Conservation (phyloP, 2,329 filamentous ascomycete genomes). For the Beauveria caledonica region DNA sequence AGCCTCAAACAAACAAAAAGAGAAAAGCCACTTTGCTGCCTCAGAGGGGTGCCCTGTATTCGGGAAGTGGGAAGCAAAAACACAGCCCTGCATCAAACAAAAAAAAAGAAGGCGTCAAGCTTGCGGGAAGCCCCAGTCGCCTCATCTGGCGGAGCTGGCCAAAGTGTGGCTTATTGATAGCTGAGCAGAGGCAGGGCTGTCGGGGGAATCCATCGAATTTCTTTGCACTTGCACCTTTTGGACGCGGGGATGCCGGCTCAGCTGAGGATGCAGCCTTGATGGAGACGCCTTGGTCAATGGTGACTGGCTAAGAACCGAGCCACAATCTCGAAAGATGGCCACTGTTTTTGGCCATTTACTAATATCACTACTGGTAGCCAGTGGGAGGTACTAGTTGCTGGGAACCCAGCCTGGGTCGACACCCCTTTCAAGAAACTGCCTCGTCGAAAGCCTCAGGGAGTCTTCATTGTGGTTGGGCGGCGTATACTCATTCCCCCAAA, state of each 20-base stretch:
- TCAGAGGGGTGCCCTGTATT: neutral
- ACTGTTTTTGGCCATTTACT: neutral
- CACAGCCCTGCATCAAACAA: neutral
- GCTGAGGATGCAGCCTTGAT: constrained; percentile 9
- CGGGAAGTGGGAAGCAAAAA: neutral
- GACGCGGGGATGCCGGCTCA: constrained; percentile 4
- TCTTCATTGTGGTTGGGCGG: neutral
- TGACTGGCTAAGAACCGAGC: neutral
- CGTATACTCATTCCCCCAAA: neutral
- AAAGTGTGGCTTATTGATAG: neutral
- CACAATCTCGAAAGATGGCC: neutral
- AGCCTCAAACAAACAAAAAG: neutral
- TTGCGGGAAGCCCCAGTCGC: constrained; percentile 3
- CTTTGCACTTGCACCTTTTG: neutral
- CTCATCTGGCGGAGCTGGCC: neutral
- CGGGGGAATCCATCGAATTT: neutral
- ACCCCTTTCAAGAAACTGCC: neutral
- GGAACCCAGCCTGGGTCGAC: neutral
- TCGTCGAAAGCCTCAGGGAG: too few species aligned
- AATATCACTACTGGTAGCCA: too few species aligned
- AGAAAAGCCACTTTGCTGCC: neutral
- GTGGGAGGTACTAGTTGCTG: too few species aligned
- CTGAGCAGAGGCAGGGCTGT: constrained; percentile 8
- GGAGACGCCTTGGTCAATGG: neutral
- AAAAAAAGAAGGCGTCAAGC: constrained; percentile 2